These are phyloP conservation scores for Sugiyamaella floridensis DNA, from an alignment of 805 yeast genomes.

Conservation along the genomic window DNA sequence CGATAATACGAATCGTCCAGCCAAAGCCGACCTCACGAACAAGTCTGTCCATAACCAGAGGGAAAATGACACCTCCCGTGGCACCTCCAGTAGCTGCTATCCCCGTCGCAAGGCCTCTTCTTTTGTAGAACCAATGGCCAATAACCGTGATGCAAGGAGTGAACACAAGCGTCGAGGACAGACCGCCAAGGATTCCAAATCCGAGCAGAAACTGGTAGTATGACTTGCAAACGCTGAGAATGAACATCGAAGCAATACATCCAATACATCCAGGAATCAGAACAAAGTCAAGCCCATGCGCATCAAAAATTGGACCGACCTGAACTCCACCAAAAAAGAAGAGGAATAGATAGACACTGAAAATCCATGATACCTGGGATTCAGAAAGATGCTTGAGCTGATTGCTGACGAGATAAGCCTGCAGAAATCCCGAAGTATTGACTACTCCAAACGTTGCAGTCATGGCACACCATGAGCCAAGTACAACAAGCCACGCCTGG, in stretches of 20 bases:
- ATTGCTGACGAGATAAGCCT: constrained; percentile 51
- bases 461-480: constrained; percentile 55
- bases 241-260: constrained; percentile 44
- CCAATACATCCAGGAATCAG: constrained; percentile 40
- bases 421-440: constrained; percentile 61
- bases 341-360: constrained; percentile 36
- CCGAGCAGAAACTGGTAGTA: constrained; percentile 56
- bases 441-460: constrained; percentile 56
- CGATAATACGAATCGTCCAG: constrained; percentile 53
- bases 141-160: constrained; percentile 50
- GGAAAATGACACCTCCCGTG: constrained; percentile 57
- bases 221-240: constrained; percentile 42
- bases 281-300: constrained; percentile 46
- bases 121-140: constrained; percentile 54
- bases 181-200: constrained; percentile 48
- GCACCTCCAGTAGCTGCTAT: constrained; percentile 61
- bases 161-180: constrained; percentile 36
- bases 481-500: constrained; percentile 47
- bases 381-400: constrained; percentile 42
- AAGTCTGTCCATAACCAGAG: constrained; percentile 43
- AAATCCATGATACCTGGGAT: constrained; percentile 62
- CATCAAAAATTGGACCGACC: constrained; percentile 49
- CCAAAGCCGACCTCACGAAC: constrained; percentile 46
- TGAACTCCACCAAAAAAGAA: constrained; percentile 42
- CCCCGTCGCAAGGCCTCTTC: constrained; percentile 56